phyloP scores from a whole-genome alignment of 148 eudicot species.

The Chenopodium quinoa region DNA sequence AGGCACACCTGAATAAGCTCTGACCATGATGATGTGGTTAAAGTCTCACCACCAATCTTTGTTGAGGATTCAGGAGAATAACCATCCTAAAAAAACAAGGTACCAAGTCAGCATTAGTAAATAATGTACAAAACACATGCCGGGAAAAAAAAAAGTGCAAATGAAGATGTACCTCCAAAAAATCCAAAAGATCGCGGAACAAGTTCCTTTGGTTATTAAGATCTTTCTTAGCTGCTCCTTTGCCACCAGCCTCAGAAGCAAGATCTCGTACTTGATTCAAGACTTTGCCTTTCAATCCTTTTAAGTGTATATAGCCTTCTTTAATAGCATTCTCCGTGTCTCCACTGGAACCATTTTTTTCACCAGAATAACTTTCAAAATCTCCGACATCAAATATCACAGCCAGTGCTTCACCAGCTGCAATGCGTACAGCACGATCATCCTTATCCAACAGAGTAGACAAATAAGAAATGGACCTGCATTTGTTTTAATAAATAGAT shows the following conservation, averaged over 20 bases:
- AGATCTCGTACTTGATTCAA: slow-evolving; percentile 66
- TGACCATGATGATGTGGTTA: slow-evolving; percentile 66
- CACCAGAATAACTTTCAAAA: slow-evolving; percentile 56
- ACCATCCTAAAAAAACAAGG: slow-evolving; percentile 49
- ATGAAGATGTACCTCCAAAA: slow-evolving; percentile 58
- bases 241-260: slow-evolving; percentile 72
- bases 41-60: slow-evolving; percentile 70
- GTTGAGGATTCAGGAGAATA: slow-evolving; percentile 58
- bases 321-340: slow-evolving; percentile 33
- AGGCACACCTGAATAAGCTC: slow-evolving; percentile 63
- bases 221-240: slow-evolving; percentile 75
- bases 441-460: slow-evolving; percentile 75
- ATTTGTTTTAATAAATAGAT: slow-evolving; percentile 5
- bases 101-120: background rate
- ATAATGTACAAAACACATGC: background rate
- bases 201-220: slow-evolving; percentile 66
- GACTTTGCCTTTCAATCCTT: slow-evolving; percentile 55
- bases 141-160: background rate
- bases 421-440: slow-evolving; percentile 79
- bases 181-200: slow-evolving; percentile 61
- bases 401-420: slow-evolving; percentile 91
- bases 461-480: slow-evolving; percentile 69
- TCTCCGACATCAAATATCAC: slow-evolving; percentile 70
- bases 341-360: slow-evolving; percentile 35
- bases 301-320: slow-evolving; percentile 40